phyloP scores from a whole-genome alignment of 2,329 filamentous ascomycete genomes.

The Fusarium sp. region DNA sequence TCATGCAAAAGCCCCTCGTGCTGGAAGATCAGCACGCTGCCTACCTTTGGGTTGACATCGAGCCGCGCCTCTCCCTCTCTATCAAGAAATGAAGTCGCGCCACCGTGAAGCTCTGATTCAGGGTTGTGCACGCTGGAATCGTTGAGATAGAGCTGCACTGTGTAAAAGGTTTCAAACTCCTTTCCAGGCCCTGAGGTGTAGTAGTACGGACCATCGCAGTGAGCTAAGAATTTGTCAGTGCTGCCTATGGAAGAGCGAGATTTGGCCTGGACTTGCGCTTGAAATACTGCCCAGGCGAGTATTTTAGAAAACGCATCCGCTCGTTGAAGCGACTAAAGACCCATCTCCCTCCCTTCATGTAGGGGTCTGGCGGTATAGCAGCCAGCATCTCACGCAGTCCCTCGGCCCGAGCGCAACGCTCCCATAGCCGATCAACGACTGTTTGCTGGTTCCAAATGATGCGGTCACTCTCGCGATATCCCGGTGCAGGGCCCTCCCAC shows the following conservation, averaged over 20 bases:
- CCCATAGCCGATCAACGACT: conserved; percentile 70
- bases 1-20: conserved; percentile 61
- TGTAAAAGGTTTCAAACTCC: conserved; percentile 59
- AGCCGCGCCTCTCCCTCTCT: conserved; percentile 53
- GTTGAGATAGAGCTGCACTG: conserved; percentile 61
- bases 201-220: conserved; percentile 72
- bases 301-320: conserved; percentile 78
- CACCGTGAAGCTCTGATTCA: conserved; percentile 54
- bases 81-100: conserved; percentile 65
- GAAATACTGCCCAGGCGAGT: conserved; percentile 77
- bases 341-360: conserved; percentile 48
- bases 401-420: conserved; percentile 59
- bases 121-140: conserved; percentile 40
- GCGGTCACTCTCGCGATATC: conserved; percentile 75
- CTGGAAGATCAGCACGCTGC: conserved; percentile 69
- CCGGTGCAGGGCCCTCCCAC: conserved; percentile 60
- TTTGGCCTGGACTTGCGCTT: conserved; percentile 54
- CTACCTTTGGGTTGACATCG: conserved; percentile 64
- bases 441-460: conserved; percentile 77
- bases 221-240: conserved; percentile 55
- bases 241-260: accelerated
- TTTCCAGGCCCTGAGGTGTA: conserved; percentile 58
- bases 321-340: conserved; percentile 69
- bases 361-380: conserved; percentile 45
- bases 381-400: conserved; percentile 54